phyloP scores from a whole-genome alignment of 345 rosid species.

The Acer negundo region DNA sequence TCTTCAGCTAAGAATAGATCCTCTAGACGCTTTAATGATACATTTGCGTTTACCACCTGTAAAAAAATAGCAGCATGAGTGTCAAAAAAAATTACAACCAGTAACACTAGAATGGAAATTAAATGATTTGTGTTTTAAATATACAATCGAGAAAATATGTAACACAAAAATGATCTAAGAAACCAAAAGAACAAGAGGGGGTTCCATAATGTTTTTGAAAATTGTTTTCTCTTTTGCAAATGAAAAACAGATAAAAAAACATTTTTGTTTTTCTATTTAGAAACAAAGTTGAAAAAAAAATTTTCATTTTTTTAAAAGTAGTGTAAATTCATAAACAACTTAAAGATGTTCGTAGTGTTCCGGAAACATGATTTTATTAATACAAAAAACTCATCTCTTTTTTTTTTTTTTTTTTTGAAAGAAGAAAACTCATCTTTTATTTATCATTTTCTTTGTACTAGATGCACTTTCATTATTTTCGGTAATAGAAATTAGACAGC shows the following conservation, averaged over 20 bases:
- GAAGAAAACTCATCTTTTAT: too few relatives aligned
- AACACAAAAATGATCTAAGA: neutral
- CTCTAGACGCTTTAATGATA: slow-evolving; percentile 91
- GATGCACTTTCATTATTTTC: too few relatives aligned
- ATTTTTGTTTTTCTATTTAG: neutral
- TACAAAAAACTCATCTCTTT: too few relatives aligned
- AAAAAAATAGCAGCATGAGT: slow-evolving; percentile 28
- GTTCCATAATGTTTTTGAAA: neutral
- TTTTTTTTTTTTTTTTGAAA: too few relatives aligned
- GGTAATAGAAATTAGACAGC: neutral
- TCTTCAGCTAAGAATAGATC: slow-evolving; percentile 89
- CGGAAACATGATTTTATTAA: too few relatives aligned
- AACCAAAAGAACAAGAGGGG: neutral
- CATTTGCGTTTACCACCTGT: slow-evolving; percentile 93
- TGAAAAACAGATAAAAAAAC: neutral
- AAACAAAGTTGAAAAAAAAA: neutral
- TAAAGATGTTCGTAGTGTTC: too few relatives aligned
- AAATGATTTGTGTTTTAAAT: neutral
- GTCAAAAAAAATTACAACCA: slow-evolving; percentile 19
- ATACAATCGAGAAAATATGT: slow-evolving; percentile 6
- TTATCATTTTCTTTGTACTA: too few relatives aligned
- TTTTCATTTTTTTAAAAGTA: too few relatives aligned
- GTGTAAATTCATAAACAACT: too few relatives aligned
- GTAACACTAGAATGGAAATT: neutral
- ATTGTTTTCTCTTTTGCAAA: neutral